Evolutionary conservation across 176 grass and related monocot genomes (phyloP).

Genomic region (Urochloa ruziziensis): DNA sequence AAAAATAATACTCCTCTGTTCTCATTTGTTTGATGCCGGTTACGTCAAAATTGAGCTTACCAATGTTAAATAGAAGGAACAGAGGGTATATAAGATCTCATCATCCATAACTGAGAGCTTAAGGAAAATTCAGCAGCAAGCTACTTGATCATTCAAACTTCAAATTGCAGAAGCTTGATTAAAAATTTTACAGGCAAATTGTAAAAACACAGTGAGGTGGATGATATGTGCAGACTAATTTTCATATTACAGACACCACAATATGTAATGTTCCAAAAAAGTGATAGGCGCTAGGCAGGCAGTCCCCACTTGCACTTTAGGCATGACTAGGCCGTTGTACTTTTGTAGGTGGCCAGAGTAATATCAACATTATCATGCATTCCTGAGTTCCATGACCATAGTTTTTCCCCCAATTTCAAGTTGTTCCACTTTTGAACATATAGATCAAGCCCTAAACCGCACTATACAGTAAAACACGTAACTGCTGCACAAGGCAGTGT

Average conservation of each 20-base stretch:
- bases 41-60: too few relatives aligned
- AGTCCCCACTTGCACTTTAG: too few relatives aligned
- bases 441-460: neutral
- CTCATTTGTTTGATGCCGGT: too few relatives aligned
- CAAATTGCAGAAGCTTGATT: neutral
- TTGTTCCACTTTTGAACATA: neutral
- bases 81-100: conserved; percentile 16
- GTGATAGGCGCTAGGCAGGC: neutral
- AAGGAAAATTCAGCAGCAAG: neutral
- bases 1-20: too few relatives aligned
- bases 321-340: too few relatives aligned
- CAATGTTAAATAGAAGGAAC: too few relatives aligned
- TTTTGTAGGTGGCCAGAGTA: neutral
- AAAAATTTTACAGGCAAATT: neutral
- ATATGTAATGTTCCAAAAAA: neutral
- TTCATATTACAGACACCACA: neutral
- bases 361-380: neutral
- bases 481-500: neutral
- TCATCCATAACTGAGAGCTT: neutral
- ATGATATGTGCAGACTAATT: neutral
- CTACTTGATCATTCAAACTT: conserved; percentile 4
- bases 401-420: neutral
- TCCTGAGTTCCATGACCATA: too few relatives aligned
- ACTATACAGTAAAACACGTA: neutral
- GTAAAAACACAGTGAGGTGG: neutral